A percentile compares a stretch with the other conserved stretches of the same genome.
Conservation (phyloP, 163 green algal genomes). For the Coccomyxa subellipsoidea region DNA sequence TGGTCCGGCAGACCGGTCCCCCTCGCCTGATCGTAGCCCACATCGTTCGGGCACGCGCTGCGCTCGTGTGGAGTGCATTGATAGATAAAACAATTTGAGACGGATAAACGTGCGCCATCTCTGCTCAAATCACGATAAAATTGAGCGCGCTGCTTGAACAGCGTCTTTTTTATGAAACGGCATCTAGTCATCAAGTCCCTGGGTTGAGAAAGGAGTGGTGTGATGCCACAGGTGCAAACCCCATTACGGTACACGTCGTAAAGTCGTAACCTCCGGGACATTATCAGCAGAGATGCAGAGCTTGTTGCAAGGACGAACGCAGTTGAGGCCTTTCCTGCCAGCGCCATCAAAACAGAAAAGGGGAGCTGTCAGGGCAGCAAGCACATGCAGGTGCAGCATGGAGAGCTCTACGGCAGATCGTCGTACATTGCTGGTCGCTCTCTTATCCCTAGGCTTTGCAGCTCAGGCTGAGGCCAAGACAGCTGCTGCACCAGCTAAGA, state of each 20-base stretch:
- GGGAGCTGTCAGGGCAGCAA: background rate
- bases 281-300: background rate
- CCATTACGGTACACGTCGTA: background rate
- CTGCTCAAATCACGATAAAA: too few species aligned
- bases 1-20: too few species aligned
- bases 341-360: background rate
- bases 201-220: background rate
- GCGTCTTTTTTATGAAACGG: background rate
- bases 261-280: background rate
- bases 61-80: background rate
- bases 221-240: background rate
- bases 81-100: too few species aligned
- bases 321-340: slow-evolving; percentile 5
- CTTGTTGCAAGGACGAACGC: background rate
- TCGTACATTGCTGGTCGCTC: background rate
- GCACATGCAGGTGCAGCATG: background rate
- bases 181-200: background rate
- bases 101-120: too few species aligned
- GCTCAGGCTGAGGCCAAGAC: background rate
- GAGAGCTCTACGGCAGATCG: background rate
- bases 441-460: background rate
- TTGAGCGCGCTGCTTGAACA: background rate
- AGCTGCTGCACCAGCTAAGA: background rate
- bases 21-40: background rate
- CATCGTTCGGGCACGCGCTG: background rate